A percentile compares a stretch with the other conserved stretches of the same genome.
phyloP scores from a whole-genome alignment of 1,139 yeast genomes.

The Protomyces lactucae-debilis region DNA sequence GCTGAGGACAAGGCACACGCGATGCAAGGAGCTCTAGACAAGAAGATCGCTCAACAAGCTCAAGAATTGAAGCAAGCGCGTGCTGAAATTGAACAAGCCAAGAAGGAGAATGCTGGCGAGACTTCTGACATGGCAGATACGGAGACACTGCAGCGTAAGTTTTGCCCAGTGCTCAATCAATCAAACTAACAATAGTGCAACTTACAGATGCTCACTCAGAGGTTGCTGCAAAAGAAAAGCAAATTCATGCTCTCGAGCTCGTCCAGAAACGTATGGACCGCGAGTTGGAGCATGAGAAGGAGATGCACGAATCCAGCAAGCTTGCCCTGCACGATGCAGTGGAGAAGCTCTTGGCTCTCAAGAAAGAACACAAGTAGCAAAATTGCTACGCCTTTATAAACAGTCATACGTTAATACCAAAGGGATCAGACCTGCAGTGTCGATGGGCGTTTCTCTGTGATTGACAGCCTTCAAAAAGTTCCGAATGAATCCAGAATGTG shows the following conservation, averaged over 20 bases:
- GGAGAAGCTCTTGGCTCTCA: slow-evolving; percentile 6
- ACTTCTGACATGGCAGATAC: background rate
- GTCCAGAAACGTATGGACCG: background rate
- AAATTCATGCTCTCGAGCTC: slow-evolving; percentile 6
- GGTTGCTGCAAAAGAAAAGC: slow-evolving; percentile 19
- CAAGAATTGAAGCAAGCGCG: background rate
- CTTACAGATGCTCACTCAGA: slow-evolving; percentile 10
- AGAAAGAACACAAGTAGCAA: background rate
- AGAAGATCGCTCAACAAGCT: background rate
- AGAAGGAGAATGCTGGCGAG: background rate
- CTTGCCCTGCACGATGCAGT: slow-evolving; percentile 16
- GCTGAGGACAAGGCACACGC: slow-evolving; percentile 1
- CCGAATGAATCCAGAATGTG: slow-evolving; percentile 23
- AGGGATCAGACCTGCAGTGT: slow-evolving; percentile 1
- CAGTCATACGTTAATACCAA: background rate
- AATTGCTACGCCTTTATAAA: background rate
- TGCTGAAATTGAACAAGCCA: background rate
- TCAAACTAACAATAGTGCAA: slow-evolving; percentile 1
- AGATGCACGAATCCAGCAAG: slow-evolving; percentile 20
- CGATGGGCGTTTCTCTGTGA: background rate
- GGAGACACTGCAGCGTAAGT: background rate
- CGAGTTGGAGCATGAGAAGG: slow-evolving; percentile 13
- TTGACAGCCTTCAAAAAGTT: background rate
- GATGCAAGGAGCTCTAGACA: background rate
- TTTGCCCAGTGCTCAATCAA: background rate